Base-by-base conservation (phyloP, 2,329 filamentous ascomycete genomes). In the Fusarium heterosporum region DNA sequence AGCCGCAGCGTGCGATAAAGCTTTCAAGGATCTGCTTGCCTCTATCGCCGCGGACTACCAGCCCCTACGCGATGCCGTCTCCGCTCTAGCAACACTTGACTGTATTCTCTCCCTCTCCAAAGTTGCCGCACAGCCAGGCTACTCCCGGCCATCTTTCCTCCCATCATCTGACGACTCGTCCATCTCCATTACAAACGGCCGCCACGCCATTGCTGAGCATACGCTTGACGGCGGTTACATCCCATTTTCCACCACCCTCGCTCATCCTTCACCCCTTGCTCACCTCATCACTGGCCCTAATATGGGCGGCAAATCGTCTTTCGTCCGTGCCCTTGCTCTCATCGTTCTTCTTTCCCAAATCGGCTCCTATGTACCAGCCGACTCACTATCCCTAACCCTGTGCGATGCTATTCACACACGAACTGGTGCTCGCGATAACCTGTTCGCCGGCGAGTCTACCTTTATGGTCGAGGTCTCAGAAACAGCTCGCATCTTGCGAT, bases 231-330 rank as follows among this genome's bases (percentile, higher is more conserved):
- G 92, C 69, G 85, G 88, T 50, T 99, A 98, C 78, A 97, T 99
- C 58, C 95, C 96, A 45, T 99, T 99, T 78, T 88, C 91, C 72
- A 91, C 93, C 12, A 81, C 86, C 3, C 86, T 98, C 45, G 85
- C 87, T n/a, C 85, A 88, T 4, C 85, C 88, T 2, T 76, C 83
- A 1, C 86, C 88, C 0, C 85, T 92, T 8, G 93, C 93, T 4
- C 87, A 97, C 70, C 89, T 98, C 55, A 90, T 99, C 72, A 99
- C 96, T 0, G 96, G 96, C 0, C 96, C 96, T 29, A 99, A 99
- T 81, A 99, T 99, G 96, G 96, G 96, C 73, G 96, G 96, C 56
- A 99, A 99, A 76, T 97, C 93, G n/a, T 96, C 91, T 58, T 99
- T 97, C 77, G 95, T 99, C 22, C 93, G 96, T 52, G 92, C 94